Evolutionary conservation across 2,329 filamentous ascomycete genomes (phyloP), one percentile per base, ranked within the genome.

Genomic region (Sclerotinia nivalis): DNA sequence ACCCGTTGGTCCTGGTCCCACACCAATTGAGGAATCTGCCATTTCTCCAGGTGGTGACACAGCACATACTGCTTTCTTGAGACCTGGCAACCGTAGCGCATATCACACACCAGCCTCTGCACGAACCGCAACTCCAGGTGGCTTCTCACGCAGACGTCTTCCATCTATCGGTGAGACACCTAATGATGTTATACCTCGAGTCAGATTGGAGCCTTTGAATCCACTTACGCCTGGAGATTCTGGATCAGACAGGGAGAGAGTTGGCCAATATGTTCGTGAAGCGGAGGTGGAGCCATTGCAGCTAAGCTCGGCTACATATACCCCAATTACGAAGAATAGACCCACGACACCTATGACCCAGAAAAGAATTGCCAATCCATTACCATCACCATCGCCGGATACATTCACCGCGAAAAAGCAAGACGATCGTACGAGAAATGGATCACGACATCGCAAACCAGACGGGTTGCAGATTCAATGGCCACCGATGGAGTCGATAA

Each of bases 1-100:
- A 0, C 93, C 93, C 0, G 91, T 93, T 15, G 89, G 89, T 13
- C 89, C 89, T 1, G 93, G 91, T n/a, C 87, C 92, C 0, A 98
- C 95, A 0, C 95, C 95, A 0, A 97, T 97, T 76, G 90, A 91
- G 1, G 90, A 93, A 74, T 92, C 91, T 52, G 91, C 91, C 2
- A 81, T 89, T 55, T 93, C 91, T 34, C 93, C 93, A 54, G 88
- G 87, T 75, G 87, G 83, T 62, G 89, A 90, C 20, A 87, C 86
- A 71, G 85, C 87, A 31, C 82, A 82, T 5, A 92, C 90, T 9
- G 89, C 90, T 2, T 89, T 92, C 75, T 81, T 90, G 37, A 84
- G 88, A n/a, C 88, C 88, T 12, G 86, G 88, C 31, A 87, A 88
- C 76, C 88, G 87, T 52, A 91, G 90, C 77, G 86, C 85, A 73